Evolutionary conservation across 2,329 filamentous ascomycete genomes (phyloP).

Genomic region (Ilyonectria sp.): DNA sequence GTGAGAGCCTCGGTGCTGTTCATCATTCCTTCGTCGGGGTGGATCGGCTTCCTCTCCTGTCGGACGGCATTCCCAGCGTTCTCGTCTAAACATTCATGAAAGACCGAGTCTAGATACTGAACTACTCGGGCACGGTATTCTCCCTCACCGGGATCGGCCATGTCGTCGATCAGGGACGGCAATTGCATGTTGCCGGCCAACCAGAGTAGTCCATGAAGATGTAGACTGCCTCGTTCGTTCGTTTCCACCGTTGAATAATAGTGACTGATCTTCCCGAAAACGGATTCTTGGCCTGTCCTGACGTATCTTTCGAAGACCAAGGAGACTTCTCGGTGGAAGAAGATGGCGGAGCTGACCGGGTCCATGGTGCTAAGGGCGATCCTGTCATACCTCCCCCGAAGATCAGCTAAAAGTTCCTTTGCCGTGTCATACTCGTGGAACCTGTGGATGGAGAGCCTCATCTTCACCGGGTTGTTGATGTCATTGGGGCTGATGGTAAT

Average conservation of each 20-base stretch:
- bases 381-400: slow-evolving; percentile 6
- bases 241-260: not conserved
- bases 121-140: slow-evolving; percentile 8
- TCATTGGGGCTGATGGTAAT: slow-evolving; percentile 29
- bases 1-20: too few relatives aligned
- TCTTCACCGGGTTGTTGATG: slow-evolving; percentile 33
- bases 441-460: slow-evolving; percentile 26
- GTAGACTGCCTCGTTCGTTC: not conserved
- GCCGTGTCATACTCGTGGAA: slow-evolving; percentile 18
- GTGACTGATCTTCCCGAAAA: slow-evolving; percentile 14
- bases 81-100: slow-evolving; percentile 16
- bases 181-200: not conserved
- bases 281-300: not conserved
- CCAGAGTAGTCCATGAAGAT: slow-evolving; percentile 2
- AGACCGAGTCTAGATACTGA: slow-evolving; percentile 24
- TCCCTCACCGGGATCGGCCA: not conserved
- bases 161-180: slow-evolving; percentile 1
- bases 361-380: too few relatives aligned
- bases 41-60: not conserved
- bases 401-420: not conserved
- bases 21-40: too few relatives aligned
- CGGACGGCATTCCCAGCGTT: not conserved
- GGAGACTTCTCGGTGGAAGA: slow-evolving; percentile 12
- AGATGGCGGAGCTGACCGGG: slow-evolving; percentile 23
- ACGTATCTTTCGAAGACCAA: slow-evolving; percentile 26